phyloP scores from a whole-genome alignment of 129 eudicot species.

The Flaveria robusta region DNA sequence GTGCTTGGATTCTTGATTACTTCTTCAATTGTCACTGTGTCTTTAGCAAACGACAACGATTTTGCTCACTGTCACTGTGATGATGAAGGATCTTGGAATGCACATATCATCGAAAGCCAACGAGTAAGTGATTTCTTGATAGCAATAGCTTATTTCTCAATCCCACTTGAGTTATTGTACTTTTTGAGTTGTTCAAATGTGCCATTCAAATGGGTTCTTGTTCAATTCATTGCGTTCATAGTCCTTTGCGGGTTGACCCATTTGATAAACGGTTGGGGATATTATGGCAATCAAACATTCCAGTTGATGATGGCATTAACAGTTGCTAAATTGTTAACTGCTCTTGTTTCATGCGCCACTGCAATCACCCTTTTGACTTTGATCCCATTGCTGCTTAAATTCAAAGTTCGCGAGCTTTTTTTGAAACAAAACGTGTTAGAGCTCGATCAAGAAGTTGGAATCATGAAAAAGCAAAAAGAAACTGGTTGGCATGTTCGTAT shows the following conservation, averaged over 20 bases:
- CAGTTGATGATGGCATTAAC: slow-evolving; percentile 78
- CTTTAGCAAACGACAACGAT: slow-evolving; percentile 41
- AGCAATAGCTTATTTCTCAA: slow-evolving; percentile 79
- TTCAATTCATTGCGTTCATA: slow-evolving; percentile 72
- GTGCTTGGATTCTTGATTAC: slow-evolving; percentile 39
- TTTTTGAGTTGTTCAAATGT: slow-evolving; percentile 70
- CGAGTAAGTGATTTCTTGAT: slow-evolving; percentile 76
- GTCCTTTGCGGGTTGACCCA: slow-evolving; percentile 87
- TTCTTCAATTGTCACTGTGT: slow-evolving; percentile 27
- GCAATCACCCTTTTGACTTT: slow-evolving; percentile 75
- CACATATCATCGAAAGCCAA: slow-evolving; percentile 68
- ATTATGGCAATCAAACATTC: slow-evolving; percentile 71
- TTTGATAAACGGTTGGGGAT: slow-evolving; percentile 84
- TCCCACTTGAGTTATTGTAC: slow-evolving; percentile 78
- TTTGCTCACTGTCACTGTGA: slow-evolving; percentile 65
- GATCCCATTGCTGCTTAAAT: slow-evolving; percentile 66
- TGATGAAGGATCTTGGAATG: slow-evolving; percentile 69
- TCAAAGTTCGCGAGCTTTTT: slow-evolving; percentile 78
- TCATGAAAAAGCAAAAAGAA: slow-evolving; percentile 80
- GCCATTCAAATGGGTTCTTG: slow-evolving; percentile 89
- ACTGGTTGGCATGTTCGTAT: slow-evolving; percentile 71
- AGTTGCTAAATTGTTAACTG: slow-evolving; percentile 63
- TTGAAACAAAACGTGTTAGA: slow-evolving; percentile 72
- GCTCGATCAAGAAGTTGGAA: slow-evolving; percentile 80
- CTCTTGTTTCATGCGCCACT: slow-evolving; percentile 83